Evolutionary conservation across 2,329 filamentous ascomycete species (phyloP), one percentile per base, ranked within the genome.

Genomic region (Colletotrichum tropicicola): DNA sequence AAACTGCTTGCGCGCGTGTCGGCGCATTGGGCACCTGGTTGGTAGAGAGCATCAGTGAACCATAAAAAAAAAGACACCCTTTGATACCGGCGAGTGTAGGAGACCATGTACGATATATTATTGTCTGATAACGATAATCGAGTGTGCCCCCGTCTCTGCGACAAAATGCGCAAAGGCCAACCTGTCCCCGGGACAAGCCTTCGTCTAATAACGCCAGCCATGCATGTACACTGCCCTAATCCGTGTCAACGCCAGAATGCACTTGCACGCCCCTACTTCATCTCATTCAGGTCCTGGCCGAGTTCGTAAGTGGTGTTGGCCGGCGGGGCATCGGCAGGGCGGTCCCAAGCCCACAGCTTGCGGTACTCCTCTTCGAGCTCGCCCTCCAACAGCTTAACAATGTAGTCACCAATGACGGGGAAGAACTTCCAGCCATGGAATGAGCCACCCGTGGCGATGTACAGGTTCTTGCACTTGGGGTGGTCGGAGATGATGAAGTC

Each of bases 401-500:
- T 79, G 73, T 90, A 90, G 62, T 85, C 83, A 4, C 88, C 88
- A 67, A 89, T 85, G 23, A 84, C 85, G 1, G 88, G 88, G 25
- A 91, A 77, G 70, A 91, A 89, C 73, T 91, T 90, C 83, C 85
- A 90, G 28, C 85, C 84, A 71, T 91, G 88, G 67, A 90, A 89
- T 12, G 87, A 89, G 1, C 89, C 88, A 12, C 86, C 88, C 0
- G 85, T 85, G 0, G 88, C 88, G 23, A 91, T 73, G 73, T 85
- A 89, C 13, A 91, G 74, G 63, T 86, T 86, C 39, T 72, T 69
- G 63, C 67, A 87, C 69, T 80, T 75, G 6, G 80, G 74, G 65
- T 87, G 80, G 3, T 86, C 82, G 7, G 83, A 82, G 69, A 91
- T 84, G 56, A 91, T 78, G 69, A 88, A 88, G 71, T 90, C 87